A percentile compares a stretch with the other conserved stretches of the same genome.
Evolutionary conservation across 2,329 filamentous ascomycete species (phyloP).

Genomic region (Leptodontidium sp.): DNA sequence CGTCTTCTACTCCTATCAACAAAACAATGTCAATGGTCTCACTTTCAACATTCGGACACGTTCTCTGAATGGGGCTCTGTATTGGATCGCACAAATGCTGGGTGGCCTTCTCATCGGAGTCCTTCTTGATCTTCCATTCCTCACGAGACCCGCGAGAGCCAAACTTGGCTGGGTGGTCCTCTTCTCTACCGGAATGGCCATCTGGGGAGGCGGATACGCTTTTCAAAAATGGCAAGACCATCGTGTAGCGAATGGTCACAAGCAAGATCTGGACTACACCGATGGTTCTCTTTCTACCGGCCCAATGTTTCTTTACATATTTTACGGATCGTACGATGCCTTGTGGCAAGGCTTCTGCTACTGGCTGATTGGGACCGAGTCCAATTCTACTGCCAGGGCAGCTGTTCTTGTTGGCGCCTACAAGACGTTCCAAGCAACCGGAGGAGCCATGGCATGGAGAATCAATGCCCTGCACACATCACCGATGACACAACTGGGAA

Average conservation of each 20-base stretch:
- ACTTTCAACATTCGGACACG: neutral
- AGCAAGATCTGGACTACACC: slow-evolving; percentile 12
- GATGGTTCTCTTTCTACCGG: slow-evolving; percentile 59
- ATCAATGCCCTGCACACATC: slow-evolving; percentile 1
- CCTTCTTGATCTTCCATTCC: neutral
- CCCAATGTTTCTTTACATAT: slow-evolving; percentile 70
- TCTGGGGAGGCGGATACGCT: slow-evolving; percentile 68
- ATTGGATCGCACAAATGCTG: slow-evolving; percentile 4
- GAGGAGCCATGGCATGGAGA: slow-evolving; percentile 9
- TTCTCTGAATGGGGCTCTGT: neutral
- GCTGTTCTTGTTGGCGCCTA: slow-evolving; percentile 4
- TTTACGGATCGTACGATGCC: slow-evolving; percentile 3
- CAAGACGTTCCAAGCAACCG: slow-evolving; percentile 4
- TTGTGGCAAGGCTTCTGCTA: slow-evolving; percentile 6
- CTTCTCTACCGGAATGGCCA: slow-evolving; percentile 58
- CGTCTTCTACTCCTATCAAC: slow-evolving; percentile 1
- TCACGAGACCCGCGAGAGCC: neutral
- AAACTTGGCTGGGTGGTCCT: slow-evolving; percentile 51
- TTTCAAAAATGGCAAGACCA: slow-evolving; percentile 67
- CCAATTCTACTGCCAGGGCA: slow-evolving; percentile 6
- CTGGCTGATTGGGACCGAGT: slow-evolving; percentile 3
- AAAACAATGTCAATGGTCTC: neutral
- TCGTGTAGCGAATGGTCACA: slow-evolving; percentile 46
- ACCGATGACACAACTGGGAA: neutral
- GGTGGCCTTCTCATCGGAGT: slow-evolving; percentile 1